Conservation (phyloP, 768 basidiomycete genomes). For the Lentinula guzmanii region DNA sequence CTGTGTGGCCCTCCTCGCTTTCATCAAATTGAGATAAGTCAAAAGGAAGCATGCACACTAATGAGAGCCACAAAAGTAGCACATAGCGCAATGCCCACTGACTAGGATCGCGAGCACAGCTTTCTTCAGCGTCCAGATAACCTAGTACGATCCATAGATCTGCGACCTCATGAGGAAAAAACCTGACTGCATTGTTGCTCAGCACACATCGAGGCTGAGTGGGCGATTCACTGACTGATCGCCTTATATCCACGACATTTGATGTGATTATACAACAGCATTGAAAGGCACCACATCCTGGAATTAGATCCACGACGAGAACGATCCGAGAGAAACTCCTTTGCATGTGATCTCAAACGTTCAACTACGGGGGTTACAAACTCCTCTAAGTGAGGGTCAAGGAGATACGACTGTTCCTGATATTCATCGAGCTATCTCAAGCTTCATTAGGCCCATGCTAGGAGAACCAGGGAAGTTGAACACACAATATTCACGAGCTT, state of each 20-base stretch:
- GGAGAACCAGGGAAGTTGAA: slow-evolving; percentile 6
- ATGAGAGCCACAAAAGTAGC: slow-evolving; percentile 86
- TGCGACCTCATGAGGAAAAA: slow-evolving; percentile 87
- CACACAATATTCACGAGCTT: slow-evolving; percentile 49
- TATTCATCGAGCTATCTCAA: slow-evolving; percentile 70
- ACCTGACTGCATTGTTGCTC: slow-evolving; percentile 55
- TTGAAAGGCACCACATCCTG: slow-evolving; percentile 48
- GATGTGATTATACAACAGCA: slow-evolving; percentile 71
- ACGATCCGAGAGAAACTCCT: slow-evolving; percentile 26
- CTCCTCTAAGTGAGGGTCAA: slow-evolving; percentile 83
- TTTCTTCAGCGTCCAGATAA: slow-evolving; percentile 47
- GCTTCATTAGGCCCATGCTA: neutral
- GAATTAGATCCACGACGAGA: slow-evolving; percentile 21
- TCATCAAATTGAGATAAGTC: slow-evolving; percentile 84
- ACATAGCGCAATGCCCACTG: slow-evolving; percentile 85
- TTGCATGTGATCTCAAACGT: slow-evolving; percentile 50
- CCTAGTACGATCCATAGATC: slow-evolving; percentile 74
- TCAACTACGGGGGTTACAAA: slow-evolving; percentile 75
- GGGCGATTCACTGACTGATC: slow-evolving; percentile 57
- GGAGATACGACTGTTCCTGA: slow-evolving; percentile 87
- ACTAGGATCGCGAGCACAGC: slow-evolving; percentile 29
- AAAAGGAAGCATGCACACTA: slow-evolving; percentile 93
- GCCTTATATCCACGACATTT: slow-evolving; percentile 90
- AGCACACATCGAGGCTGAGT: neutral
- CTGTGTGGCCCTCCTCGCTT: slow-evolving; percentile 44